Conservation (phyloP, 148 eudicot species). For the Vaccinium myrtillus region DNA sequence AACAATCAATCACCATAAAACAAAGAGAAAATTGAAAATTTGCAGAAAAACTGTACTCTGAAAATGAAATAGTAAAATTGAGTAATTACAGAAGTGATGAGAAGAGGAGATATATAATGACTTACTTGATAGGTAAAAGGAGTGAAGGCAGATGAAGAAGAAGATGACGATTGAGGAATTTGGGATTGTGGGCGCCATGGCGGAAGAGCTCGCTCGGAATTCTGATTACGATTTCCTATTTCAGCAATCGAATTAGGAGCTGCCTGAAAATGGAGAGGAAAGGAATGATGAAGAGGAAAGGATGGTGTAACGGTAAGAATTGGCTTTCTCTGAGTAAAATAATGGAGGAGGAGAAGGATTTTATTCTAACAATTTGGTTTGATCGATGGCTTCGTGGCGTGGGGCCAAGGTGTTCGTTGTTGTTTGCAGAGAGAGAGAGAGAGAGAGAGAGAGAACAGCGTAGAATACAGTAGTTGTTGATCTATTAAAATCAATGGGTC, state of each 20-base stretch:
- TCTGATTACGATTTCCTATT: neutral
- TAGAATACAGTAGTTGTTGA: neutral
- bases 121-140: conserved; percentile 9
- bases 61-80: neutral
- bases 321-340: neutral
- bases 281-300: neutral
- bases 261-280: neutral
- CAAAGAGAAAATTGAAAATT: neutral
- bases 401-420: conserved; percentile 3
- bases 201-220: neutral
- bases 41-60: neutral
- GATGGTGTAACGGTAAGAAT: neutral
- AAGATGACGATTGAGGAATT: neutral
- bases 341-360: neutral
- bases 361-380: neutral
- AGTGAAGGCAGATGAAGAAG: neutral
- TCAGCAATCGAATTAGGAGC: neutral
- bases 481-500: neutral
- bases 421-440: neutral
- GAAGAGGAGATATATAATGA: neutral
- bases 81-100: too few relatives aligned
- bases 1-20: neutral
- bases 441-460: neutral
- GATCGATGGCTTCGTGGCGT: neutral
- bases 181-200: neutral